Evolutionary conservation across 176 grass and related monocot species (phyloP).

Genomic region (Oropetium thomaeum): DNA sequence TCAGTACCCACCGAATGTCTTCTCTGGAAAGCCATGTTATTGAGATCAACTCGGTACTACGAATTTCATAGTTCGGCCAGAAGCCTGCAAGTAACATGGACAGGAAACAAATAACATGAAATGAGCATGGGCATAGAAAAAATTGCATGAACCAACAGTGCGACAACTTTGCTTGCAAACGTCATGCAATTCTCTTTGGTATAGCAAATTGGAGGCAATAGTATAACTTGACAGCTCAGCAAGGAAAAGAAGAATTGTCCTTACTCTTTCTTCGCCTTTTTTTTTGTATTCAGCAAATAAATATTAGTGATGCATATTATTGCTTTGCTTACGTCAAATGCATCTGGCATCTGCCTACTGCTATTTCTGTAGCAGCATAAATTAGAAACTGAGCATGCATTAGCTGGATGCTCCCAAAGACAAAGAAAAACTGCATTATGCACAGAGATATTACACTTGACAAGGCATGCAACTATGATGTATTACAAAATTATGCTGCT

Average conservation of each 20-base stretch:
- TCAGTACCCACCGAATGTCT: background rate
- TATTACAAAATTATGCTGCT: background rate
- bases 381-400: background rate
- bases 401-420: background rate
- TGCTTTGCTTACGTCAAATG: background rate
- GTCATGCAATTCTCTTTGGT: background rate
- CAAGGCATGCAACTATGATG: background rate
- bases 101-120: background rate
- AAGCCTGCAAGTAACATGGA: conserved; percentile 34
- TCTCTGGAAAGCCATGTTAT: background rate
- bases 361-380: conserved; percentile 9
- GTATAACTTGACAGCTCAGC: background rate
- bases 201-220: background rate
- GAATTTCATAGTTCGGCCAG: conserved; percentile 34
- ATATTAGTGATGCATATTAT: too few relatives aligned
- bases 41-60: conserved; percentile 35
- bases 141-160: background rate
- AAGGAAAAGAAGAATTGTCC: background rate
- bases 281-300: background rate
- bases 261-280: background rate
- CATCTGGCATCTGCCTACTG: background rate
- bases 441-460: background rate
- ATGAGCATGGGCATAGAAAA: background rate
- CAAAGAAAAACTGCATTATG: background rate
- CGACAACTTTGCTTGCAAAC: background rate